Conservation (phyloP, 2,329 filamentous ascomycete genomes). For the Xylaria arbuscula region DNA sequence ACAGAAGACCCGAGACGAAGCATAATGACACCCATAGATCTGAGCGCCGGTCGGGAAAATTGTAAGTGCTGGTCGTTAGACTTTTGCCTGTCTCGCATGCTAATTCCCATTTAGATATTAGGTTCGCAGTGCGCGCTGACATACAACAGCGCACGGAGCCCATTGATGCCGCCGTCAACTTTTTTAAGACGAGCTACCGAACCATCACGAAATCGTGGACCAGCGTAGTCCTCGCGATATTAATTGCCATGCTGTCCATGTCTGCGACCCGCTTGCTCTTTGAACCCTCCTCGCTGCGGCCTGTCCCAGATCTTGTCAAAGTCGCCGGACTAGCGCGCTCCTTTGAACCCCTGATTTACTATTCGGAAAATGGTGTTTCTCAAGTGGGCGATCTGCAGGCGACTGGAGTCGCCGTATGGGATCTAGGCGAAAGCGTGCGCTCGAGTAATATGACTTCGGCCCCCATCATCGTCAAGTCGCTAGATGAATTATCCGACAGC, state of each 20-base stretch:
- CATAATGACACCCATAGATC: conserved; percentile 48
- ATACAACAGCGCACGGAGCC: conserved; percentile 88
- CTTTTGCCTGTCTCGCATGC: conserved; percentile 19
- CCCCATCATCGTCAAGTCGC: conserved; percentile 82
- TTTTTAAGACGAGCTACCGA: conserved; percentile 69
- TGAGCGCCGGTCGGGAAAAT: conserved; percentile 58
- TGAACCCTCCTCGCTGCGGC: conserved; percentile 72
- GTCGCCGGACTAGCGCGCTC: conserved; percentile 89
- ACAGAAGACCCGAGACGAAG: conserved; percentile 41
- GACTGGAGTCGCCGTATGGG: conserved; percentile 93
- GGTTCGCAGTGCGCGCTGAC: conserved; percentile 87
- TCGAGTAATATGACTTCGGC: conserved; percentile 92
- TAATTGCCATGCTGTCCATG: conserved; percentile 73
- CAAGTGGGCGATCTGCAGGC: conserved; percentile 91
- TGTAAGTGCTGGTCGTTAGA: conserved; percentile 55
- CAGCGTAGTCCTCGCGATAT: conserved; percentile 70
- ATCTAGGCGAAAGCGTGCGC: conserved; percentile 89
- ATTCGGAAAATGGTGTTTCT: conserved; percentile 86
- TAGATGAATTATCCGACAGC: conserved; percentile 87
- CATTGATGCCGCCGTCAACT: conserved; percentile 77
- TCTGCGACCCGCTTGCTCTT: conserved; percentile 73
- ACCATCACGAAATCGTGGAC: conserved; percentile 75
- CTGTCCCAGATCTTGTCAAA: conserved; percentile 88
- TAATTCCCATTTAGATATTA: conserved; percentile 72
- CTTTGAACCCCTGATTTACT: conserved; percentile 94